A percentile compares a stretch with the other conserved stretches of the same genome.
Evolutionary conservation across 805 yeast species (phyloP).

Genomic region (Saccharomycopsis fermentans): DNA sequence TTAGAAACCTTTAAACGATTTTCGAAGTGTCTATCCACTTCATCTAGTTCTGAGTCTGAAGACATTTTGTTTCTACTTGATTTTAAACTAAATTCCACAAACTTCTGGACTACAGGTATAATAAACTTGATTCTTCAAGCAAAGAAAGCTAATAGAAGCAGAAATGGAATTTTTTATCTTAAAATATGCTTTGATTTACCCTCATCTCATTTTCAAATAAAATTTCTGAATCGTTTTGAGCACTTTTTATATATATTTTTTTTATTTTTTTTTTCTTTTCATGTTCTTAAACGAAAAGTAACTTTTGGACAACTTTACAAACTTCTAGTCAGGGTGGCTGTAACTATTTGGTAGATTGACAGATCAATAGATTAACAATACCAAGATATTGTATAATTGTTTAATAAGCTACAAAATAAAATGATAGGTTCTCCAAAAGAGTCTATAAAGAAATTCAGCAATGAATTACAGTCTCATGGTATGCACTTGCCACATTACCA

Average conservation of each 20-base stretch:
- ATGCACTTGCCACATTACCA: constrained; percentile 1
- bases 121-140: too few relatives aligned
- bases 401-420: too few relatives aligned
- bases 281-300: not conserved
- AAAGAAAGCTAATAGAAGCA: too few relatives aligned
- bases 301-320: too few relatives aligned
- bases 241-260: not conserved
- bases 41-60: constrained; percentile 16
- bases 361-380: not conserved
- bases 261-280: not conserved
- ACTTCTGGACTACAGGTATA: too few relatives aligned
- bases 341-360: not conserved
- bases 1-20: constrained; percentile 8
- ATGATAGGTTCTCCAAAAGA: constrained; percentile 8
- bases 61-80: constrained; percentile 8
- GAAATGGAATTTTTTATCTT: too few relatives aligned
- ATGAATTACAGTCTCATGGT: constrained; percentile 3
- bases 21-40: constrained; percentile 13
- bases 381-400: too few relatives aligned
- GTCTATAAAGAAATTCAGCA: constrained; percentile 5
- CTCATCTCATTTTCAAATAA: too few relatives aligned
- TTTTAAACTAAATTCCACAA: too few relatives aligned
- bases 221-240: too few relatives aligned
- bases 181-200: too few relatives aligned
- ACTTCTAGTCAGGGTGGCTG: too few relatives aligned